Evolutionary conservation across 2,329 filamentous ascomycete species (phyloP).

Genomic region (Exophiala aquamarina): DNA sequence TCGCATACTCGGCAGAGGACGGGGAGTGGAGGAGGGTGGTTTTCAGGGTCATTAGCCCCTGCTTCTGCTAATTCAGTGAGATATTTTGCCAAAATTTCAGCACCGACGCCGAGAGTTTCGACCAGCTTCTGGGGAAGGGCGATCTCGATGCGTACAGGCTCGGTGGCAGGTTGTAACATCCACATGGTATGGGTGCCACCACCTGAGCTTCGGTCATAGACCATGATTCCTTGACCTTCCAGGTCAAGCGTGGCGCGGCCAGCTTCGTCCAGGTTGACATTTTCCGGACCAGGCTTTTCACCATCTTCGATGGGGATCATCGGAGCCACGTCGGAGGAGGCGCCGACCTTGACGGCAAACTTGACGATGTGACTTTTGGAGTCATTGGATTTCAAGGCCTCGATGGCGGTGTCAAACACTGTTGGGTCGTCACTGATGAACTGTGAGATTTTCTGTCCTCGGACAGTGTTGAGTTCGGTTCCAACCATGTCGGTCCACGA

Average conservation of each 20-base stretch:
- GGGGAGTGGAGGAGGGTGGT: constrained; percentile 76
- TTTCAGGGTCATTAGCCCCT: constrained; percentile 70
- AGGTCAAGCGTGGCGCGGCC: constrained; percentile 62
- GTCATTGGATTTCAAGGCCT: constrained; percentile 89
- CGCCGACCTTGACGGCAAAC: constrained; percentile 71
- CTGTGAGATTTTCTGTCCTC: constrained; percentile 76
- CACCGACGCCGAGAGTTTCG: constrained; percentile 89
- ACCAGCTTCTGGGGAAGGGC: constrained; percentile 87
- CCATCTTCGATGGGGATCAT: constrained; percentile 35
- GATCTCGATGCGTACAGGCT: constrained; percentile 90
- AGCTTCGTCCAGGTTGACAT: constrained; percentile 24
- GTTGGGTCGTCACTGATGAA: constrained; percentile 77
- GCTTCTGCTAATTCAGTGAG: constrained; percentile 85
- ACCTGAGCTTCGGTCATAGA: constrained; percentile 84
- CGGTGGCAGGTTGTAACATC: constrained; percentile 93
- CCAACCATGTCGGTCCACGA: constrained; percentile 95
- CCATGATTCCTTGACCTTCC: constrained; percentile 97
- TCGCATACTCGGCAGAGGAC: constrained; percentile 97
- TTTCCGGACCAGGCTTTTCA: constrained; percentile 32
- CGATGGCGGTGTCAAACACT: constrained; percentile 79
- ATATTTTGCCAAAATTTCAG: constrained; percentile 91
- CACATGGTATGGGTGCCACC: constrained; percentile 90
- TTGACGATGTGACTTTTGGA: constrained; percentile 87
- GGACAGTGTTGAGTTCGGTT: constrained; percentile 68
- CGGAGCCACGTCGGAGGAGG: constrained; percentile 63